A percentile compares a stretch with the other conserved stretches of the same genome.
Evolutionary conservation across 2,329 filamentous ascomycete genomes (phyloP).

Genomic region (Sclerotinia minor): DNA sequence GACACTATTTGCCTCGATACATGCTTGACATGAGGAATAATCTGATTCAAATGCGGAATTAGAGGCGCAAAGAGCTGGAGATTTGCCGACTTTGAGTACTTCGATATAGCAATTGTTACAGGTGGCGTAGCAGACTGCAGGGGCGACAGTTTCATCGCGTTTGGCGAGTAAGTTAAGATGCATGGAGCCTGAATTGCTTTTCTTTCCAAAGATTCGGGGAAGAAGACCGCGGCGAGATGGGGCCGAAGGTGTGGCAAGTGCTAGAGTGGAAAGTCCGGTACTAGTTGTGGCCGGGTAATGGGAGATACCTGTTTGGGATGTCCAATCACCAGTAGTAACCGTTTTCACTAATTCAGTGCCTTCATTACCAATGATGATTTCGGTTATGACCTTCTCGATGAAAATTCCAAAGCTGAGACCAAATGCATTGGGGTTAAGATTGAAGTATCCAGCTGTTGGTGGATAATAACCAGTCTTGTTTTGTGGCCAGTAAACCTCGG

Average conservation of each 20-base stretch:
- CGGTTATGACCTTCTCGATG: slow-evolving; percentile 45
- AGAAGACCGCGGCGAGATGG: not conserved
- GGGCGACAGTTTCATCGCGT: slow-evolving; percentile 46
- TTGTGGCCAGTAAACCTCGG: slow-evolving; percentile 45
- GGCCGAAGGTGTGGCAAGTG: slow-evolving; percentile 2
- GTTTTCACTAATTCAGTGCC: slow-evolving; percentile 42
- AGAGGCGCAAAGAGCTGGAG: slow-evolving; percentile 46
- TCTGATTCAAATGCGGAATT: slow-evolving; percentile 47
- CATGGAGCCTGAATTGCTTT: not conserved
- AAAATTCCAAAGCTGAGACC: slow-evolving; percentile 65
- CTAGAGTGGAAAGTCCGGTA: slow-evolving; percentile 17
- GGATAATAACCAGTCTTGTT: slow-evolving; percentile 54
- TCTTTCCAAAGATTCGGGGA: not conserved
- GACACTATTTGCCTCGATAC: slow-evolving; percentile 29
- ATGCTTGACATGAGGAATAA: slow-evolving; percentile 44
- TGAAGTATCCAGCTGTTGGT: slow-evolving; percentile 59
- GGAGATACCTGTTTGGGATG: slow-evolving; percentile 51
- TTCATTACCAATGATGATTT: slow-evolving; percentile 36
- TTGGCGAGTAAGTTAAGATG: slow-evolving; percentile 38
- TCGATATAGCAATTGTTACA: slow-evolving; percentile 55
- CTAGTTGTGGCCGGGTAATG: slow-evolving; percentile 38
- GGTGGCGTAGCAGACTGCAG: slow-evolving; percentile 51
- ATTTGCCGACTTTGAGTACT: slow-evolving; percentile 52
- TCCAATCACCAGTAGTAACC: slow-evolving; percentile 57
- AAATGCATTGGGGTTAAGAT: slow-evolving; percentile 62